Evolutionary conservation across 768 basidiomycete genomes (phyloP).

Genomic region (Pleurotus eryngii): DNA sequence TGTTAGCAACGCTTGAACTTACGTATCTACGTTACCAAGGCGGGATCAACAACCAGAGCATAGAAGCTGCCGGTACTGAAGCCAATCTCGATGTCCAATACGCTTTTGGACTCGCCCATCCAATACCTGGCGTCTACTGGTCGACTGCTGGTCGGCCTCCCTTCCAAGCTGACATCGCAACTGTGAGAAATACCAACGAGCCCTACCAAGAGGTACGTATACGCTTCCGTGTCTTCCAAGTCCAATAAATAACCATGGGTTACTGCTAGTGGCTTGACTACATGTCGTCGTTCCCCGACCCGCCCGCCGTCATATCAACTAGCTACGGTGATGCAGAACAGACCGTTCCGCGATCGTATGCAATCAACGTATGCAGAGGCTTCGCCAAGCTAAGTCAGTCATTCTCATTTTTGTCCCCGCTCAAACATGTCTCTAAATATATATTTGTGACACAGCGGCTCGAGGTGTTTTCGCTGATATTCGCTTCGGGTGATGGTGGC

Average conservation of each 20-base stretch:
- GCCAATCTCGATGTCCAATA: conserved; percentile 69
- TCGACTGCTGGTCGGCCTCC: conserved; percentile 63
- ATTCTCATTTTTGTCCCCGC: background rate
- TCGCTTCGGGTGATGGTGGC: conserved; percentile 66
- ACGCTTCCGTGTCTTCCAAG: background rate
- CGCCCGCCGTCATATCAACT: conserved; percentile 64
- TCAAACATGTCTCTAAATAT: too few relatives aligned
- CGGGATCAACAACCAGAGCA: conserved; percentile 56
- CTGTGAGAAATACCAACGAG: conserved; percentile 37
- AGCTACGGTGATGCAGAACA: conserved; percentile 76
- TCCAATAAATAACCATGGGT: too few relatives aligned
- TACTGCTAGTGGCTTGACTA: conserved; percentile 50
- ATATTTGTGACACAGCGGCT: conserved; percentile 35
- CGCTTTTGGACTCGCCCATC: conserved; percentile 61
- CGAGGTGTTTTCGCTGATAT: conserved; percentile 62
- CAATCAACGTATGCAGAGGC: conserved; percentile 51
- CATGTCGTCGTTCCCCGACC: conserved; percentile 39
- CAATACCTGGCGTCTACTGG: conserved; percentile 56
- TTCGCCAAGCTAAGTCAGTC: conserved; percentile 64
- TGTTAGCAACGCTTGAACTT: conserved; percentile 8
- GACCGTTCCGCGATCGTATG: conserved; percentile 59
- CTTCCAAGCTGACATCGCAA: conserved; percentile 44
- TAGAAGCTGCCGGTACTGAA: conserved; percentile 53
- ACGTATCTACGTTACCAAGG: conserved; percentile 31
- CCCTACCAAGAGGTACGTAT: conserved; percentile 18